Base-by-base conservation (phyloP, 2,329 filamentous ascomycete species). In the Polychaeton citri region DNA sequence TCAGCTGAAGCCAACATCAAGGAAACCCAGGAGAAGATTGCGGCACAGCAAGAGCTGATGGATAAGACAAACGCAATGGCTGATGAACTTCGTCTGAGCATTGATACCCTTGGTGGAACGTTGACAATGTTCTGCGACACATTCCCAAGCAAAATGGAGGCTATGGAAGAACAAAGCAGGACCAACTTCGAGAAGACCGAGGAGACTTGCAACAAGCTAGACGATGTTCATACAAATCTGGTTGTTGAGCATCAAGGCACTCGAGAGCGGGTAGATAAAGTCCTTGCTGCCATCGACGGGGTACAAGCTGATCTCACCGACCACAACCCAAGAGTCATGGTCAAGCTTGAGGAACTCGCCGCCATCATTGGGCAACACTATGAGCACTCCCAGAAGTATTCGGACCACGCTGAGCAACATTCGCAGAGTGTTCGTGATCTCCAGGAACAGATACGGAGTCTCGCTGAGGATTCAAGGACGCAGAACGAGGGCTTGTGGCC, bases 291-390 rank as follows among this genome's bases (percentile, higher is more conserved):
- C 6, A 76, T 94, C 12, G 79, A 82, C 46, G 76, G 75, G 17
- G 65, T 96, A 1, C 81, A 92, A 52, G 79, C 72, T 40, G 77
- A 90, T 39, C 71, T 93, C 19, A 73, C 72, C 6, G 86, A 95
- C 55, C 80, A 81, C 45, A 81, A 95, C 48, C 90, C 90, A 1
- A 81, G 92, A 61, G 81, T 96, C 45, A 72, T 95, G 38, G 79
- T 88, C 36, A 75, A 82, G 0, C 74, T 98, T 45, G 81, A 85
- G 49, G 83, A 95, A 49, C 76, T 96, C n/a, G 69, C 92, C 26
- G 67, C 76, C 6, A 69, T 92, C 17, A 82, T 94, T 37, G 80
- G 76, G 17, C 75, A 92, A 53, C 87, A 96, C 55, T 94, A 81
- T 50, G 85, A 93, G 47, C 83, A 93, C 53, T 81, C 85, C 10